Evolutionary conservation across 495 filamentous ascomycete genomes (phyloP).

Genomic region (Bacidia gigantensis): DNA sequence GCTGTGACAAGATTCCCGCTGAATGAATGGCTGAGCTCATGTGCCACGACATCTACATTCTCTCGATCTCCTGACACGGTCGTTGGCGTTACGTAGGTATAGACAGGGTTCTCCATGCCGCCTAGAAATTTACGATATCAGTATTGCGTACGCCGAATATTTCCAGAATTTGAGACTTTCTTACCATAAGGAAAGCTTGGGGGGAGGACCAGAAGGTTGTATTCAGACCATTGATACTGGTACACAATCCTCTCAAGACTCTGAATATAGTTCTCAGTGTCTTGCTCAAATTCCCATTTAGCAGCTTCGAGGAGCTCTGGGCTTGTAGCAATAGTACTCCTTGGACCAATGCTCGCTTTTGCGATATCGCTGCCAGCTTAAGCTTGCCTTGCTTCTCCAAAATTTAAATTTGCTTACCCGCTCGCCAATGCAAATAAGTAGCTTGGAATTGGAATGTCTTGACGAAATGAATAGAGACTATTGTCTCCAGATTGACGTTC

Average conservation of each 20-base stretch:
- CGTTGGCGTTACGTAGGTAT: conserved; percentile 6
- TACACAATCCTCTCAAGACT: conserved; percentile 79
- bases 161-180: too few species aligned
- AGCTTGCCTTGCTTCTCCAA: not conserved
- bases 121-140: not conserved
- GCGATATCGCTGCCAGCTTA: conserved; percentile 49
- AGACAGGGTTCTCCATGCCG: conserved; percentile 1
- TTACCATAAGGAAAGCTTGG: conserved; percentile 70
- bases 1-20: conserved; percentile 87
- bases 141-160: too few species aligned
- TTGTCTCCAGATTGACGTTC: conserved; percentile 32
- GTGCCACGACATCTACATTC: conserved; percentile 93
- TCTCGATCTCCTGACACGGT: conserved; percentile 48
- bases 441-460: conserved; percentile 81
- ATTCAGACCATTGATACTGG: conserved; percentile 83
- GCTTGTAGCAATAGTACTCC: conserved; percentile 69
- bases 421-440: conserved; percentile 89
- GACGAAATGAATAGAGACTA: conserved; percentile 66
- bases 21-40: conserved; percentile 86
- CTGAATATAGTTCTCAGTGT: conserved; percentile 82
- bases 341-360: conserved; percentile 68
- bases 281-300: conserved; percentile 78
- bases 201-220: conserved; percentile 84
- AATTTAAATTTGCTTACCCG: conserved; percentile 32
- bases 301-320: conserved; percentile 73